Evolutionary conservation across 2,329 filamentous ascomycete genomes (phyloP), one percentile per base, ranked within the genome.

Genomic region (Davidsoniella neocaledoniae): DNA sequence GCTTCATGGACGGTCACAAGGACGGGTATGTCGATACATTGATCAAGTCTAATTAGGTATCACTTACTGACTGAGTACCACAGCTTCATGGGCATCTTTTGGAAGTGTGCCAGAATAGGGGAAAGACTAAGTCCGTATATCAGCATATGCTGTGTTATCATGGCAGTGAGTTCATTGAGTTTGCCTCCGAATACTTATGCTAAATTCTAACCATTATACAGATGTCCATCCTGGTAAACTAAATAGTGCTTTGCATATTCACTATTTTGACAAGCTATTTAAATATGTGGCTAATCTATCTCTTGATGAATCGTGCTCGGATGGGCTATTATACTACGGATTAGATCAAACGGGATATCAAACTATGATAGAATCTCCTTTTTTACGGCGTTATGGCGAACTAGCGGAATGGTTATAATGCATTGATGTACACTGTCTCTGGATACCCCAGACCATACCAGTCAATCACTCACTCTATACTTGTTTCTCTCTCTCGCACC

Each of bases 71-170:
- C 40, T 17, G 14, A 12, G 8, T 12, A 12, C 19, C 21, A 51
- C 56, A 87, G 83, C 12, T 68, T 86, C 46, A 77, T 86, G 58
- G 86, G 86, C 48, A 81, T 94, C 54, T 93, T 96, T 63, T 98
- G 91, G 91, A 95, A 96, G 67, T 87, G 79, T 55, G 91, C 91
- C 23, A 74, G 91, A 56, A 79, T 98, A 62, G 91, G 91, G 37
- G 91, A 98, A 70, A 71, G 91, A 55, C 64, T 98, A 57, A 95
- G 87, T 63, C 91, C 91, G 40, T 96, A 96, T 64, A 86, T 98
- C 59, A 93, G 86, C 68, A 70, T 96, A 62, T 93, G 86, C 64
- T 96, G 90, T 63, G 72, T 95, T 29, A 66, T 86, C 58, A 96
- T 98, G 88, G 91, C 91, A 56, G 91, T 95, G 64, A 54, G 72